phyloP scores from a whole-genome alignment of 306 rosid species.

The Trifolium fragiferum region DNA sequence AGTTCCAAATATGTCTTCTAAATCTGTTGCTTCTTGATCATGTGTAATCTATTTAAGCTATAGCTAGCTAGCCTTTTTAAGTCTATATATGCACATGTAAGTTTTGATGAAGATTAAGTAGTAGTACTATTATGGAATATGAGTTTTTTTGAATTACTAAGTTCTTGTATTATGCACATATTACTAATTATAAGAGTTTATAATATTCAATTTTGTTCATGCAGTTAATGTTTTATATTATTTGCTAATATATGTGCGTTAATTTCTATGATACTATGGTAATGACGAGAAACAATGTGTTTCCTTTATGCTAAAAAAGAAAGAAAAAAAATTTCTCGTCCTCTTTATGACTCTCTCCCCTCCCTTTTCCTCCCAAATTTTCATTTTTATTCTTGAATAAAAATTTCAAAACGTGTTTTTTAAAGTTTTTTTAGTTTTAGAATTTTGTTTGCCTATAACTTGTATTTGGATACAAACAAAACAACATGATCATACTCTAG shows the following conservation, averaged over 20 bases:
- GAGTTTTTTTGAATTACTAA: background rate
- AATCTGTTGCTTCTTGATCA: slow-evolving; percentile 2
- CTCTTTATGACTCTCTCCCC: no score
- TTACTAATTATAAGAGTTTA: no score
- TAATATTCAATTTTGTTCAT: background rate
- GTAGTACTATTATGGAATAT: background rate
- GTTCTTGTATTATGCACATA: no score
- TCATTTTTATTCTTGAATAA: no score
- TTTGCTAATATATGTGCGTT: background rate
- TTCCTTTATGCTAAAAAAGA: no score
- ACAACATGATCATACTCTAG: no score
- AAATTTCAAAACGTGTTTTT: no score
- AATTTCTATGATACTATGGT: background rate
- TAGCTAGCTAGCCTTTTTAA: slow-evolving; percentile 5
- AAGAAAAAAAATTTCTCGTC: no score
- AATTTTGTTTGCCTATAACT: no score
- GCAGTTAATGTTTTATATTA: background rate
- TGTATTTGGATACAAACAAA: no score
- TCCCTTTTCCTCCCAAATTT: no score
- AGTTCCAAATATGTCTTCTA: slow-evolving; percentile 42
- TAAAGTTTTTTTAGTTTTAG: no score
- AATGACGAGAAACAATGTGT: background rate
- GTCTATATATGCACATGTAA: slow-evolving; percentile 15
- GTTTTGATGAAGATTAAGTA: background rate
- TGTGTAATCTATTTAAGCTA: background rate